A percentile compares a stretch with the other conserved stretches of the same genome.
Evolutionary conservation across 208 protist species (phyloP).

Genomic region (Entamoeba dispar): DNA sequence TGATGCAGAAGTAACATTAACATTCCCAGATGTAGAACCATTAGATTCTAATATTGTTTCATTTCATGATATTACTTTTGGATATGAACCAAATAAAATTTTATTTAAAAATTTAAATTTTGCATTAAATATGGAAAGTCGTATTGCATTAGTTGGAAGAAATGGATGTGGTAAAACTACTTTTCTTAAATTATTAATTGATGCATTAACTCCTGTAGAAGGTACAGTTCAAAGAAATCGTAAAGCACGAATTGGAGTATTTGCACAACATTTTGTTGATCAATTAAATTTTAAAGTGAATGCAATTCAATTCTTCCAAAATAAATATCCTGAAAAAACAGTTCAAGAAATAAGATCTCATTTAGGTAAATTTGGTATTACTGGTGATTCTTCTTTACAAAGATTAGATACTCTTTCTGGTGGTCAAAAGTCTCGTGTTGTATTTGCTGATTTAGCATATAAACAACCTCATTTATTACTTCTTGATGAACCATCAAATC

Average conservation of each 20-base stretch:
- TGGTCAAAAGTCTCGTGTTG: slow-evolving; percentile 69
- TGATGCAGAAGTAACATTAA: slow-evolving; percentile 40
- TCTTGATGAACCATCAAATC: slow-evolving; percentile 75
- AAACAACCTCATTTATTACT: slow-evolving; percentile 66
- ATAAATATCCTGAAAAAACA: slow-evolving; percentile 54
- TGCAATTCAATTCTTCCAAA: slow-evolving; percentile 57
- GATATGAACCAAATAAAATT: background rate
- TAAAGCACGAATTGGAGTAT: slow-evolving; percentile 47
- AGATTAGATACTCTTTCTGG: slow-evolving; percentile 60
- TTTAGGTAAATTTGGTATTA: slow-evolving; percentile 63
- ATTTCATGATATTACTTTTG: background rate
- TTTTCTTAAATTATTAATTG: slow-evolving; percentile 37
- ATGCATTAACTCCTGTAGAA: slow-evolving; percentile 15
- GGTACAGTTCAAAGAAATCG: background rate
- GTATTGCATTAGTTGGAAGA: slow-evolving; percentile 74
- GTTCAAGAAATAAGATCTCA: slow-evolving; percentile 56
- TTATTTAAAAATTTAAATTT: slow-evolving; percentile 53
- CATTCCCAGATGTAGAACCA: background rate
- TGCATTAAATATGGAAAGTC: slow-evolving; percentile 67
- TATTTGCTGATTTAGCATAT: slow-evolving; percentile 60
- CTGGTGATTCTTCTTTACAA: slow-evolving; percentile 36
- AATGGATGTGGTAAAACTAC: slow-evolving; percentile 36
- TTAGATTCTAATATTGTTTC: background rate
- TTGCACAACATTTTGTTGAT: slow-evolving; percentile 71
- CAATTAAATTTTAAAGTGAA: slow-evolving; percentile 57